Evolutionary conservation across 768 basidiomycete genomes (phyloP).

Genomic region (Thelephora aurantiotincta): DNA sequence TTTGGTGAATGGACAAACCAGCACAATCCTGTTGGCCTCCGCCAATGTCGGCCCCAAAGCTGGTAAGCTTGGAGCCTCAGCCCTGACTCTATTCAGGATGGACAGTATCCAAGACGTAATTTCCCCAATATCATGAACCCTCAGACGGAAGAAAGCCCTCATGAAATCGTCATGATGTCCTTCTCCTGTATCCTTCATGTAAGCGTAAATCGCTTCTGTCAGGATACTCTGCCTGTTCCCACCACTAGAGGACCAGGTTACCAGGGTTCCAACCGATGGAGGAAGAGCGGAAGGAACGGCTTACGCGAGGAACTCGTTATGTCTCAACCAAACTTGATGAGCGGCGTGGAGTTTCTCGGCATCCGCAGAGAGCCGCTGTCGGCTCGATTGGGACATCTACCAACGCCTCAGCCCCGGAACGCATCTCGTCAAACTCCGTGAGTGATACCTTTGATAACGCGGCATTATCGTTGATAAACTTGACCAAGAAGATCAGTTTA

Average conservation of each 20-base stretch:
- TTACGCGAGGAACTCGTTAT: conserved; percentile 56
- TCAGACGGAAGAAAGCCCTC: conserved; percentile 71
- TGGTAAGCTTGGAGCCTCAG: conserved; percentile 7
- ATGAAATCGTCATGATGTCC: conserved; percentile 59
- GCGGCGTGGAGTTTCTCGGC: conserved; percentile 80
- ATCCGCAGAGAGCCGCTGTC: conserved; percentile 63
- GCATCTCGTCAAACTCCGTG: background rate
- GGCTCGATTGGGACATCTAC: conserved; percentile 70
- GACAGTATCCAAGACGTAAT: conserved; percentile 37
- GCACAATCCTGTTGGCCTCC: conserved; percentile 54
- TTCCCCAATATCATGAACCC: conserved; percentile 49
- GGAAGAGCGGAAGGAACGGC: conserved; percentile 12
- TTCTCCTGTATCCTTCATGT: conserved; percentile 47
- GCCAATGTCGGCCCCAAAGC: conserved; percentile 33
- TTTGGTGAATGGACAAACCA: conserved; percentile 32
- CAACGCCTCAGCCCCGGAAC: background rate
- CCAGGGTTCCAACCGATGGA: background rate
- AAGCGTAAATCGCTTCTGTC: conserved; percentile 53
- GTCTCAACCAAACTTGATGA: conserved; percentile 66
- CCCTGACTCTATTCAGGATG: conserved; percentile 10
- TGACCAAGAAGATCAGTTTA: conserved; percentile 72
- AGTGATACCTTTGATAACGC: conserved; percentile 53
- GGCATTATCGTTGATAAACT: conserved; percentile 79
- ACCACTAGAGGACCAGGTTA: conserved; percentile 21
- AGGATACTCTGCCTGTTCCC: conserved; percentile 48